phyloP scores from a whole-genome alignment of 2,329 filamentous ascomycete species.

The Cryphonectria japonica region DNA sequence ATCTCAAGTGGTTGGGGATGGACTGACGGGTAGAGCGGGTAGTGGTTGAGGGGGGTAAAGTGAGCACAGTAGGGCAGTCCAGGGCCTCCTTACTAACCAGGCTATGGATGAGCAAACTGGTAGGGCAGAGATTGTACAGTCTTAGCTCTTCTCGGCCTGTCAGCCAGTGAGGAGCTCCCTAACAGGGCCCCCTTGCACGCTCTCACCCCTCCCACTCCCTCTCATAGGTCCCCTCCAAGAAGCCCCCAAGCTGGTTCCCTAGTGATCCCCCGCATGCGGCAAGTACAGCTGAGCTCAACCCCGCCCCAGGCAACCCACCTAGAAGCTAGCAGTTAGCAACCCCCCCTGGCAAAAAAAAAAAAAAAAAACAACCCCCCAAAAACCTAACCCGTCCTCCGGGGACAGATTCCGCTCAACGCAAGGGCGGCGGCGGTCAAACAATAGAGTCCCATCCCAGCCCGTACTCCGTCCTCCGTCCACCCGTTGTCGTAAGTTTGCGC shows the following conservation, averaged over 20 bases:
- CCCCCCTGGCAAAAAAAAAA: neutral
- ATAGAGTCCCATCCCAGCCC: conserved; percentile 10
- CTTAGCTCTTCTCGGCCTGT: too few relatives aligned
- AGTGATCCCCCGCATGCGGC: neutral
- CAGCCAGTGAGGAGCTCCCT: neutral
- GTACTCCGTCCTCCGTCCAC: conserved; percentile 12
- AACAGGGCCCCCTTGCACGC: neutral
- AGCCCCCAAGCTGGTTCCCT: neutral
- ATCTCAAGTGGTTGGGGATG: neutral
- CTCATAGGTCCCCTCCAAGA: neutral
- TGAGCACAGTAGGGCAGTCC: too few relatives aligned
- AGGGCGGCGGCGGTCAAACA: conserved; percentile 7
- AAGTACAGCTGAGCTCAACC: neutral
- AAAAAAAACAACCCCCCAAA: too few relatives aligned
- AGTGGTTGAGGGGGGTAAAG: too few relatives aligned
- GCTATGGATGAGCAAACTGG: neutral
- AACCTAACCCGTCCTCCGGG: neutral
- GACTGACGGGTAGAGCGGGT: neutral
- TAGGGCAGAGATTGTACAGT: too few relatives aligned
- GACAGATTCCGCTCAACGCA: conserved; percentile 21
- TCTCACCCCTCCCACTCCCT: too few relatives aligned
- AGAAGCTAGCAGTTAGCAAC: neutral
- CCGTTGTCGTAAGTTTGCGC: conserved; percentile 21
- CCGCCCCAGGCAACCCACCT: neutral
- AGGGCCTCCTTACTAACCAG: neutral